Evolutionary conservation across 2,329 filamentous ascomycete species (phyloP), one percentile per base, ranked within the genome.

Genomic region (Colletotrichum graminicola): DNA sequence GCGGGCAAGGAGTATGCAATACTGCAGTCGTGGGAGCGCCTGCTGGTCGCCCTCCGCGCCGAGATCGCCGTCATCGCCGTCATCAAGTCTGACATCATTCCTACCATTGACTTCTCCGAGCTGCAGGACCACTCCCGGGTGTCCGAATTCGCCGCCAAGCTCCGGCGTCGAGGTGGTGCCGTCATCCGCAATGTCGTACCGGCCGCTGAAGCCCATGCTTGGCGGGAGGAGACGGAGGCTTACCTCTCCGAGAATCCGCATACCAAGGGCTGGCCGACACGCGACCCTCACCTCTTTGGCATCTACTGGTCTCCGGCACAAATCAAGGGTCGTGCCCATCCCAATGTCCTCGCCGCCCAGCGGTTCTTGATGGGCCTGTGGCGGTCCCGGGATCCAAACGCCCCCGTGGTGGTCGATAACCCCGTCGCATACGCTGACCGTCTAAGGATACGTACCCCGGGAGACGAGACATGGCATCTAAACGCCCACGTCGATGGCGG

Each of bases 401-500:
- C 90, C 52, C 85, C 86, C n/a, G 86, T 92, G 68, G 87, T 88
- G 11, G 88, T 87, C 10, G 83, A 86, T 3, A 86, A 91, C 64
- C 91, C 91, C 23, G 87, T 93, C 59, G 86, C 89, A 18, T 93
- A 93, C 73, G 91, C 89, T 14, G 91, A 93, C 77, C 88, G 91
- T 0, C 84, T 93, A 71, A 88, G 91, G 2, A 91, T 93, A 73
- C 87, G 92, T 62, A 86, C 88, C 11, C 87, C 87, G 7, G 85
- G 86, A 21, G 76, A 81, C 76, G 85, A 85, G 6, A 84, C 84
- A 0, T 84, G 80, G 26, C 80, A 85, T 36, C 81, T 88, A 66
- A 88, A 92, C 47, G 91, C 91, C 2, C 91, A 93, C 78, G 84
- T 92, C 3, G 91, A 93, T 77, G 91, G 92, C 62, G 91, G 92